Conservation (phyloP, 192 early-diverging fungal species). For the Backusella psychrophila region DNA sequence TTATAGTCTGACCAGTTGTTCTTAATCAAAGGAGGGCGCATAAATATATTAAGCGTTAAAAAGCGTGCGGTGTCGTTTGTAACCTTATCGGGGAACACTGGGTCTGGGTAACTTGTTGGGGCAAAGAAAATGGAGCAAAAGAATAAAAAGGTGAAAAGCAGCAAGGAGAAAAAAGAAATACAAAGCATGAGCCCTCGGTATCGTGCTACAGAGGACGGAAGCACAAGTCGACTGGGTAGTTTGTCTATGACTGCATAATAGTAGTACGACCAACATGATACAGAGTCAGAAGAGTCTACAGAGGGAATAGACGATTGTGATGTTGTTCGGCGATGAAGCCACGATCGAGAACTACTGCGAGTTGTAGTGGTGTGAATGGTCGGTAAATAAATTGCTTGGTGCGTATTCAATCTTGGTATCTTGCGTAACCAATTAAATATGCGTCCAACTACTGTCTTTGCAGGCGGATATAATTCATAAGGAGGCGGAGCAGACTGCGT, state of each 20-base stretch:
- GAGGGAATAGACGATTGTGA: conserved; percentile 10
- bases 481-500: conserved; percentile 36
- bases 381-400: conserved; percentile 32
- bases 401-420: conserved; percentile 29
- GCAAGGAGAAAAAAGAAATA: conserved; percentile 13
- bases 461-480: conserved; percentile 36
- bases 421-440: conserved; percentile 34
- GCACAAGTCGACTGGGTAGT: not conserved
- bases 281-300: conserved; percentile 4
- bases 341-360: not conserved
- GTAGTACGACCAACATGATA: conserved; percentile 4
- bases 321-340: conserved; percentile 3
- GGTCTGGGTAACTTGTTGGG: conserved; percentile 19
- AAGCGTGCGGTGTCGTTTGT: conserved; percentile 40
- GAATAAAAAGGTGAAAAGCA: conserved; percentile 24
- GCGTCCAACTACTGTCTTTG: conserved; percentile 23
- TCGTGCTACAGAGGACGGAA: conserved; percentile 14
- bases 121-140: conserved; percentile 34
- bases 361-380: conserved; percentile 4
- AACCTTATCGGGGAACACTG: conserved; percentile 33
- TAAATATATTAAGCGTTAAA: conserved; percentile 70
- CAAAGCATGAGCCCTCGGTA: conserved; percentile 12
- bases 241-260: not conserved
- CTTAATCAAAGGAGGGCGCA: conserved; percentile 69
- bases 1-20: conserved; percentile 81